Percentiles rank a stretch among this genome's conserved stretches.
Conservation (phyloP, 2,329 filamentous ascomycete genomes). For the Calonectria fujianensis region DNA sequence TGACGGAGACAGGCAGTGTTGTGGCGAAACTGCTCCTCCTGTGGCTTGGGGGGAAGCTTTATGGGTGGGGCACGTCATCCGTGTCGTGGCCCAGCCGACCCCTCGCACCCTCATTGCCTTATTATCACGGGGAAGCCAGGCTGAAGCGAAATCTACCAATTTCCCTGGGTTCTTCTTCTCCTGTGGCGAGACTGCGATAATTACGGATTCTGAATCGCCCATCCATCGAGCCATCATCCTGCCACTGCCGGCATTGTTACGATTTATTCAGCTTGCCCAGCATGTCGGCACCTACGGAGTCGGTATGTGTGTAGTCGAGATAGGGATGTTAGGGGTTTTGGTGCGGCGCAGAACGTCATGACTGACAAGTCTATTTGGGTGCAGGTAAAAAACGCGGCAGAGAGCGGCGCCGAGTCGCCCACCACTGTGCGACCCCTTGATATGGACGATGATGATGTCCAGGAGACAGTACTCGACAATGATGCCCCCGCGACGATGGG, state of each 20-base stretch:
- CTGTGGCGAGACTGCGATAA: slow-evolving; percentile 31
- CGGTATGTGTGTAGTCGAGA: slow-evolving; percentile 62
- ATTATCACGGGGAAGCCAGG: slow-evolving; percentile 55
- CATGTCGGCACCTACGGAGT: slow-evolving; percentile 67
- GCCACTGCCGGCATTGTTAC: slow-evolving; percentile 24
- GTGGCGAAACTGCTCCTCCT: slow-evolving; percentile 50
- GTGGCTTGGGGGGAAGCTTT: slow-evolving; percentile 49
- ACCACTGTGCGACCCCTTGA: slow-evolving; percentile 80
- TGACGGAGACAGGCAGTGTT: slow-evolving; percentile 42
- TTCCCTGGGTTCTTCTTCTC: slow-evolving; percentile 46
- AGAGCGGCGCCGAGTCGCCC: slow-evolving; percentile 76
- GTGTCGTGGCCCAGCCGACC: slow-evolving; percentile 57
- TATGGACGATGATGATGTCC: slow-evolving; percentile 82
- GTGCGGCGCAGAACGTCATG: slow-evolving; percentile 41
- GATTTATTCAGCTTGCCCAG: slow-evolving; percentile 29
- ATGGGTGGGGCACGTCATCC: slow-evolving; percentile 64
- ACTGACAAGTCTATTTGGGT: slow-evolving; percentile 49
- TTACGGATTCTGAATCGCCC: slow-evolving; percentile 18
- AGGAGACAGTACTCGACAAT: slow-evolving; percentile 73
- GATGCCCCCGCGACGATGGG: slow-evolving; percentile 59
- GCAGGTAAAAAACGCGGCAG: slow-evolving; percentile 66
- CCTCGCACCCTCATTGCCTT: slow-evolving; percentile 57
- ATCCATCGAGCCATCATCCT: slow-evolving; percentile 30
- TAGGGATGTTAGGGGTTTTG: slow-evolving; percentile 21
- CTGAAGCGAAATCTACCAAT: slow-evolving; percentile 55